Conservation (phyloP, 2,329 filamentous ascomycete genomes). For the Parascedosporium putredinis region DNA sequence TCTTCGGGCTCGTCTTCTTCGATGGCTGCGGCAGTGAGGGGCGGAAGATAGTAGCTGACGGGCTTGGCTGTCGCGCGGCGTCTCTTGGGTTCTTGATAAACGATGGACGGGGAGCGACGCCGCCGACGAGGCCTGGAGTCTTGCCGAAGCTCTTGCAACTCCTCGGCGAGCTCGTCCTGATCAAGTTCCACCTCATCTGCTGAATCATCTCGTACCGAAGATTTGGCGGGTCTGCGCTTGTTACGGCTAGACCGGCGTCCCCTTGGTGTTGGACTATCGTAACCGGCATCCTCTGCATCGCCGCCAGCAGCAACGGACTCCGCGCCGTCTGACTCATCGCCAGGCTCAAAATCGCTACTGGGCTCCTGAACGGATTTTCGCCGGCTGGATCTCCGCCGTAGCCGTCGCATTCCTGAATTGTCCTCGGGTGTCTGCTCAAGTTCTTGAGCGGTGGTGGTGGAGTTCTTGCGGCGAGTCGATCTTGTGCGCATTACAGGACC, state of each 20-base stretch:
- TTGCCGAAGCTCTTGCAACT: conserved; percentile 50
- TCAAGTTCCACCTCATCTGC: conserved; percentile 49
- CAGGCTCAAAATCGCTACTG: conserved; percentile 52
- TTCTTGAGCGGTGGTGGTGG: no score
- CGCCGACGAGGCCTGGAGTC: conserved; percentile 42
- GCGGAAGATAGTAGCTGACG: conserved; percentile 79
- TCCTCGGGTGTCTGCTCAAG: conserved; percentile 20
- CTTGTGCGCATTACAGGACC: conserved; percentile 37
- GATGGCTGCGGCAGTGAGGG: conserved; percentile 49
- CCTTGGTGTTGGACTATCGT: conserved; percentile 38
- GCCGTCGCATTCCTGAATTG: conserved; percentile 28
- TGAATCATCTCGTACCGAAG: conserved; percentile 39
- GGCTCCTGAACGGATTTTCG: conserved; percentile 40
- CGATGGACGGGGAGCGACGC: conserved; percentile 41
- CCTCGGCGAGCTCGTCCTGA: conserved; percentile 54
- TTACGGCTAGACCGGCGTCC: conserved; percentile 28
- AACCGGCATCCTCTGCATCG: conserved; percentile 30
- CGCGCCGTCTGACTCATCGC: conserved; percentile 46
- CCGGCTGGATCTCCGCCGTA: conserved; percentile 34
- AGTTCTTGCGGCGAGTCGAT: conserved; percentile 23
- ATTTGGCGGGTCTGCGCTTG: conserved; percentile 37
- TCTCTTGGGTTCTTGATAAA: conserved; percentile 47
- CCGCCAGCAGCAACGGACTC: conserved; percentile 30
- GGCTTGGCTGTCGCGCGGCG: conserved; percentile 49
- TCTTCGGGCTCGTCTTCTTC: conserved; percentile 67